Evolutionary conservation across 352 stramenopile species (phyloP).

Genomic region (Globisporangium nodosum): DNA sequence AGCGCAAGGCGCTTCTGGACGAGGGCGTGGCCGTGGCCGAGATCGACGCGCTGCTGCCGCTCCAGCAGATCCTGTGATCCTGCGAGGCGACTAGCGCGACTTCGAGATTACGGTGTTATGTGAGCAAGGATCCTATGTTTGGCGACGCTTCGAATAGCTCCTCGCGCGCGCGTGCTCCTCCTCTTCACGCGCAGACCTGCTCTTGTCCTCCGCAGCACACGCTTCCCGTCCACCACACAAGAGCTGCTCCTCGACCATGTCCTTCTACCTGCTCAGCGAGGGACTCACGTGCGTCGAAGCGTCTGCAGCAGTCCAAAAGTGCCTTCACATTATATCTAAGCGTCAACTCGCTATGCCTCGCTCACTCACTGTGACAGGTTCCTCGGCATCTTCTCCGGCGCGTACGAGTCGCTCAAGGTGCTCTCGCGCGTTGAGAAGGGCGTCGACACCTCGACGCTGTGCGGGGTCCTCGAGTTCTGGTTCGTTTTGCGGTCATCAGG

Average conservation of each 20-base stretch:
- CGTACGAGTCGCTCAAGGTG: constrained; percentile 69
- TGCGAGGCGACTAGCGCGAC: too few relatives aligned
- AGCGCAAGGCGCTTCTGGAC: constrained; percentile 16
- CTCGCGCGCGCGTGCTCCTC: too few relatives aligned
- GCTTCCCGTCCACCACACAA: not conserved
- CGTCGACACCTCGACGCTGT: constrained; percentile 39
- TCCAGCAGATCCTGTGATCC: constrained; percentile 1
- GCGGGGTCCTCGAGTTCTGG: constrained; percentile 61
- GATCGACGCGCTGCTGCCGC: constrained; percentile 17
- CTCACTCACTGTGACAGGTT: constrained; percentile 23
- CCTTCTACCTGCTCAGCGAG: constrained; percentile 69
- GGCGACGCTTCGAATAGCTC: too few relatives aligned
- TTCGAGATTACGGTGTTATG: too few relatives aligned
- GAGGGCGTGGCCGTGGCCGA: constrained; percentile 11
- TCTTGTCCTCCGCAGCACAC: not conserved
- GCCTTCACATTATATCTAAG: too few relatives aligned
- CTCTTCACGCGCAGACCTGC: not conserved
- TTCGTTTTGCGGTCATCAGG: constrained; percentile 9
- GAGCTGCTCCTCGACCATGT: constrained; percentile 25
- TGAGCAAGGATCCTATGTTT: too few relatives aligned
- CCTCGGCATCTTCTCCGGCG: constrained; percentile 46
- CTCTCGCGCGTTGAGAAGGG: constrained; percentile 53
- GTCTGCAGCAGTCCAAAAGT: too few relatives aligned
- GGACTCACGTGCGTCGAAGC: constrained; percentile 43
- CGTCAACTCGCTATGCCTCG: too few relatives aligned